Evolutionary conservation across 208 protist genomes (phyloP).

Genomic region (Trichomonas vaginalis): DNA sequence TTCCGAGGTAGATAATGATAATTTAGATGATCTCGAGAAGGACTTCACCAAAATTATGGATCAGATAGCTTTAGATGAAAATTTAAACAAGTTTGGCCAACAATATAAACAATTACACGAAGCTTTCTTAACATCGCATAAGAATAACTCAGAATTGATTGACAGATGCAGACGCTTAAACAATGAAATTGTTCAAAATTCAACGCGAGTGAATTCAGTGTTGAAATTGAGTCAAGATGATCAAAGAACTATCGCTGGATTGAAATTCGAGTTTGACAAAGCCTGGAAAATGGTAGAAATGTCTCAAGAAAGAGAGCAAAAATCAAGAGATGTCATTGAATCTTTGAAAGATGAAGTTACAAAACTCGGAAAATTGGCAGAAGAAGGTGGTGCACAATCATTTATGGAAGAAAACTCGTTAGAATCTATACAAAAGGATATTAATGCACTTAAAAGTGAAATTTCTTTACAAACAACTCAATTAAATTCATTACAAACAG

Average conservation of each 20-base stretch:
- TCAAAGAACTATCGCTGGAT: slow-evolving; percentile 65
- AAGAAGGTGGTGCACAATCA: neutral
- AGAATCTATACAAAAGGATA: neutral
- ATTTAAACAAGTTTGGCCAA: slow-evolving; percentile 65
- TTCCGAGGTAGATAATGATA: slow-evolving; percentile 27
- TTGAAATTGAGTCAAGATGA: slow-evolving; percentile 80
- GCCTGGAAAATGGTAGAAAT: slow-evolving; percentile 87
- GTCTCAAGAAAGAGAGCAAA: slow-evolving; percentile 79
- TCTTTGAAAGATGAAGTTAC: slow-evolving; percentile 71
- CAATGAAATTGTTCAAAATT: slow-evolving; percentile 71
- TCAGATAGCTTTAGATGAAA: slow-evolving; percentile 67
- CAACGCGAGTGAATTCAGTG: slow-evolving; percentile 74
- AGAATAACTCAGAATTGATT: slow-evolving; percentile 79
- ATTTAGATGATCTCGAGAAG: slow-evolving; percentile 68
- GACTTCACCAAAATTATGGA: slow-evolving; percentile 64
- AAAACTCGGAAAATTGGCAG: slow-evolving; percentile 50
- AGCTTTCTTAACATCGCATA: slow-evolving; percentile 76
- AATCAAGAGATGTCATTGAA: slow-evolving; percentile 71
- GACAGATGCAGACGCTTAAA: slow-evolving; percentile 70
- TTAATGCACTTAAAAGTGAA: neutral
- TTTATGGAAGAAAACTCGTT: neutral
- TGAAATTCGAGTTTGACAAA: slow-evolving; percentile 55
- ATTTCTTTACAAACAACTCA: neutral
- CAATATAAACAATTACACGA: slow-evolving; percentile 91
- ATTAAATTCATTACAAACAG: neutral